A percentile compares a stretch with the other conserved stretches of the same genome.
phyloP scores from a whole-genome alignment of 805 yeast species.

The Candida insectalens region DNA sequence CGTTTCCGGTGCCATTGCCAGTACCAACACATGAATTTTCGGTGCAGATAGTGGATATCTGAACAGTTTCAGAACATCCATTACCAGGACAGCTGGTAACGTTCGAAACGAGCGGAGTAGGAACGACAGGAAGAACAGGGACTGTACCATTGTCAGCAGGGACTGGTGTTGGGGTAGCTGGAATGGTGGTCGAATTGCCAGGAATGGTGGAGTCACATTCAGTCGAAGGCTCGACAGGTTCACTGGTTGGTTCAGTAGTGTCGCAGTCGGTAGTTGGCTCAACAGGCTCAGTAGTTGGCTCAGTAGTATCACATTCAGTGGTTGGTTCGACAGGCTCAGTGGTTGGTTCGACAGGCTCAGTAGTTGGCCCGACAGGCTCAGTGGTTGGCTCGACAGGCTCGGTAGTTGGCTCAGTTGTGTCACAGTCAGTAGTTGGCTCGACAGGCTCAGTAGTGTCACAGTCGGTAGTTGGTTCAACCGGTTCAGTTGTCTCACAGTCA shows the following conservation, averaged over 20 bases:
- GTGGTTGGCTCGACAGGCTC: constrained; percentile 1
- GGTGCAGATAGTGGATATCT: not conserved
- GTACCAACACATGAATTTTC: not conserved
- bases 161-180: too few species aligned
- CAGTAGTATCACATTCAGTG: not conserved
- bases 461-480: not conserved
- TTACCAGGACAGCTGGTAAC: too few species aligned
- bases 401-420: constrained; percentile 1
- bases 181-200: too few species aligned
- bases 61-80: too few species aligned
- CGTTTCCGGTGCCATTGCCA: constrained; percentile 1
- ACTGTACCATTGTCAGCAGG: too few species aligned
- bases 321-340: not conserved
- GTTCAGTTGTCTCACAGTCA: not conserved
- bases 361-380: not conserved
- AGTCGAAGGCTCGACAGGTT: constrained; percentile 1
- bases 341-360: constrained; percentile 1
- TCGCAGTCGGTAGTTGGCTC: constrained; percentile 2
- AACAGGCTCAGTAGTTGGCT: not conserved
- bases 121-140: too few species aligned
- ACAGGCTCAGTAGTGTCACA: not conserved
- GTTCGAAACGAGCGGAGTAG: too few species aligned
- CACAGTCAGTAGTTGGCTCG: constrained; percentile 2
- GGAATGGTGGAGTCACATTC: not conserved
- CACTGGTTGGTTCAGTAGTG: not conserved